These are phyloP conservation scores for Calocera cornea DNA, from an alignment of 768 basidiomycete species.

Conservation along the genomic window DNA sequence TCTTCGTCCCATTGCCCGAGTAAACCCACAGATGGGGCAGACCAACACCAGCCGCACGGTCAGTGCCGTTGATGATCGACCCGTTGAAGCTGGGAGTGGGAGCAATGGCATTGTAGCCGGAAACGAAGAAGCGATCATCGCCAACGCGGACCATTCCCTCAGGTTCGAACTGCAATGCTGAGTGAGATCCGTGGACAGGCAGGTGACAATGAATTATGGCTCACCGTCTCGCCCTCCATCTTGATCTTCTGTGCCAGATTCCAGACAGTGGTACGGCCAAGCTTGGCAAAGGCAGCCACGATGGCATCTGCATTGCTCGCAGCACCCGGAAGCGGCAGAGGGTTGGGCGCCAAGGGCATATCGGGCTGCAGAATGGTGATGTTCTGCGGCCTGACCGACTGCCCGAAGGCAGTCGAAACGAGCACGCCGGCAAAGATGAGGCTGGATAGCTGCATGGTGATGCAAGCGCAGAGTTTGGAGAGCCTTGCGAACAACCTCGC, in stretches of 20 bases:
- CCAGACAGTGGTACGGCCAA: conserved; percentile 12
- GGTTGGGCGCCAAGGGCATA: conserved; percentile 8
- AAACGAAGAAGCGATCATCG: conserved; percentile 10
- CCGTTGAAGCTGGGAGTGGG: too few species aligned
- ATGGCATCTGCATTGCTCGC: conserved; percentile 10
- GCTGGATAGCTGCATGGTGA: not conserved
- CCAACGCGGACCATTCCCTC: conserved; percentile 11
- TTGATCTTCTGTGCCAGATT: conserved; percentile 7
- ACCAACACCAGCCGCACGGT: conserved; percentile 9
- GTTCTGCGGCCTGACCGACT: not conserved
- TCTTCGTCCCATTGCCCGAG: conserved; percentile 8
- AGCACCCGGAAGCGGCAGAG: conserved; percentile 8
- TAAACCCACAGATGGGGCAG: conserved; percentile 9
- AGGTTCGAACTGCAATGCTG: conserved; percentile 8
- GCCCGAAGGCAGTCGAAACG: not conserved
- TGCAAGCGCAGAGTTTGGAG: too few species aligned
- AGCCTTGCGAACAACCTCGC: too few species aligned
- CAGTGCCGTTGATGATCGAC: conserved; percentile 14
- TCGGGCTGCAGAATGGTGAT: conserved; percentile 14
- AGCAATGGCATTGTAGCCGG: conserved; percentile 6
- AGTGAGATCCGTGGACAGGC: not conserved
- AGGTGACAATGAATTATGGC: not conserved
- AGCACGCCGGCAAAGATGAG: too few species aligned
- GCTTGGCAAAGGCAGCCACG: conserved; percentile 8
- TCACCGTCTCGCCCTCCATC: conserved; percentile 8